Conservation (phyloP, 306 rosid species). For the Hippophae tibetana region DNA sequence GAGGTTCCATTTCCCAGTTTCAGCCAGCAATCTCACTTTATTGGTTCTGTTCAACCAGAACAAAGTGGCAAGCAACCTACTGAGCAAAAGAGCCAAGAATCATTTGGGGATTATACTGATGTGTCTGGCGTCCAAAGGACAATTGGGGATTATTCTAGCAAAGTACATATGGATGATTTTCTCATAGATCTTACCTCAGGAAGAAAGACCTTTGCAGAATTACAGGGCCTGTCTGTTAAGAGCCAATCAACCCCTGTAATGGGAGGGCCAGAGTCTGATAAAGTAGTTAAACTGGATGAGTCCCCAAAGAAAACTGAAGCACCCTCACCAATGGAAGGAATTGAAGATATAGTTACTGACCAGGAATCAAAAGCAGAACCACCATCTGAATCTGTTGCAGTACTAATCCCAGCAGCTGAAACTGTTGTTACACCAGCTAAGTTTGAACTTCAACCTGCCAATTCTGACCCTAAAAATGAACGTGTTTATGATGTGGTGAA, state of each 20-base stretch:
- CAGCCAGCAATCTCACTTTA: conserved; percentile 19
- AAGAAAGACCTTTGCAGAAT: conserved; percentile 20
- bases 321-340: conserved; percentile 25
- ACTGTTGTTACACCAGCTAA: conserved; percentile 12
- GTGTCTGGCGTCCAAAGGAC: conserved; percentile 1
- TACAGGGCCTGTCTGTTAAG: conserved; percentile 17
- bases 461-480: conserved; percentile 22
- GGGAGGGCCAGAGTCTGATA: conserved; percentile 18
- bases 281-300: conserved; percentile 22
- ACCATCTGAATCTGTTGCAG: conserved; percentile 20
- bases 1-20: conserved; percentile 30
- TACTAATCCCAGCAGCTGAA: conserved; percentile 16
- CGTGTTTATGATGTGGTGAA: conserved; percentile 14
- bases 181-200: conserved; percentile 12
- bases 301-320: conserved; percentile 17
- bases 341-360: conserved; percentile 17
- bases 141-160: not conserved
- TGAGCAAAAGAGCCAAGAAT: conserved; percentile 18
- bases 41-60: conserved; percentile 19
- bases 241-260: conserved; percentile 13
- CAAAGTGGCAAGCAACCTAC: conserved; percentile 27
- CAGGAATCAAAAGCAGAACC: conserved; percentile 20
- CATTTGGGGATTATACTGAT: conserved; percentile 3
- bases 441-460: conserved; percentile 20
- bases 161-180: too few relatives aligned